Percentiles rank a stretch among this genome's conserved stretches.
Conservation (phyloP, 1,139 yeast species). For the Saccharomyces uvarum region DNA sequence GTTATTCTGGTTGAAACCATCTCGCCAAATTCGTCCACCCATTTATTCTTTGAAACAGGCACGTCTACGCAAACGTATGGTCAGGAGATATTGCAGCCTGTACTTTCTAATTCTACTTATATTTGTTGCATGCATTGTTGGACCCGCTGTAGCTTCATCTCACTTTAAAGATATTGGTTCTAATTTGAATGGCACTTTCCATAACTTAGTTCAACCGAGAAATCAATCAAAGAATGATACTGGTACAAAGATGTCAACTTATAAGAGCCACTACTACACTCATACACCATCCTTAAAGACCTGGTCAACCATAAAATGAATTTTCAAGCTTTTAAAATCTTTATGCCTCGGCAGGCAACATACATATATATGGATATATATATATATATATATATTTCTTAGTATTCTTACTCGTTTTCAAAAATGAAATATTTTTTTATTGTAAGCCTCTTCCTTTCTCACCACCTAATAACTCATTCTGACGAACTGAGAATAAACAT, state of each 20-base stretch:
- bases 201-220: conserved; percentile 85
- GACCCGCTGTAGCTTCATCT: conserved; percentile 77
- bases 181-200: conserved; percentile 43
- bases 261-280: conserved; percentile 47
- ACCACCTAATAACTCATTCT: not conserved
- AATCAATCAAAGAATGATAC: conserved; percentile 77
- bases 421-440: not conserved
- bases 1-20: conserved; percentile 98
- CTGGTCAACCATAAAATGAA: conserved; percentile 56
- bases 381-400: not conserved
- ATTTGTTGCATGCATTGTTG: conserved; percentile 73
- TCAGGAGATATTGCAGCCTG: conserved; percentile 80
- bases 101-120: conserved; percentile 63
- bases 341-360: not conserved
- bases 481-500: not conserved
- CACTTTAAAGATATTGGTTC: conserved; percentile 33
- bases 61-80: conserved; percentile 96
- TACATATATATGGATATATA: conserved; percentile 2
- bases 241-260: conserved; percentile 46
- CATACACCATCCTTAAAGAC: conserved; percentile 47
- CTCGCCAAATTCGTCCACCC: conserved; percentile 97
- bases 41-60: conserved; percentile 95
- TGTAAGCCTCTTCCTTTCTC: not conserved
- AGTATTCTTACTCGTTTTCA: not conserved
- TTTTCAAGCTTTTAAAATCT: not conserved